Evolutionary conservation across 2,329 filamentous ascomycete genomes (phyloP).

Genomic region (Achaetomium macrosporum): DNA sequence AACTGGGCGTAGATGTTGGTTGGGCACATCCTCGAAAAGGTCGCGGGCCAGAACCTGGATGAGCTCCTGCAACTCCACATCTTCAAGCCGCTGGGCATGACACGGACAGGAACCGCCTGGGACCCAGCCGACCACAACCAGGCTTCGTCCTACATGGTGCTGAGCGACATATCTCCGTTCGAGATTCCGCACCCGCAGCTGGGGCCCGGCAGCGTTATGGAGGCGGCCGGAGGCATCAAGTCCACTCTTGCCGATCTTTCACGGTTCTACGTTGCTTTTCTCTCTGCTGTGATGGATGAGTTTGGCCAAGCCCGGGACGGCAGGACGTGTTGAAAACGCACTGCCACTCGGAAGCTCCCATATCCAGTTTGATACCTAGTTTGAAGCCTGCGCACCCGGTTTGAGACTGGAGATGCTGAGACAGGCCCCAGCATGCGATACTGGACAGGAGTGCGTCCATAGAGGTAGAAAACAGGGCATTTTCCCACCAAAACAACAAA

Average conservation of each 20-base stretch:
- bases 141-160: background rate
- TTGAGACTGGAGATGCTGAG: too few species aligned
- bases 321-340: too few species aligned
- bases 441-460: too few species aligned
- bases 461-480: too few species aligned
- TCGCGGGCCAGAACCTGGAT: background rate
- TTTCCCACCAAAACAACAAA: too few species aligned
- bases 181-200: background rate
- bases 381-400: too few species aligned
- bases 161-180: background rate
- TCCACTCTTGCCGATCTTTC: background rate
- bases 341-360: too few species aligned
- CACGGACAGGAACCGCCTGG: background rate
- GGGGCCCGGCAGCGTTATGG: background rate
- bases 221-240: background rate
- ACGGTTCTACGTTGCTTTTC: background rate
- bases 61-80: background rate
- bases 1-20: background rate
- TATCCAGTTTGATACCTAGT: too few species aligned
- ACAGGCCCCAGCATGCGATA: too few species aligned
- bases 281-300: too few species aligned
- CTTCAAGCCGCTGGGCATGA: background rate
- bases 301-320: too few species aligned
- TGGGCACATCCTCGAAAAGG: background rate
- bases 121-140: background rate